A percentile compares a stretch with the other conserved stretches of the same genome.
Conservation (phyloP, 164 flowering plant species). For the Vitis rotundifolia region DNA sequence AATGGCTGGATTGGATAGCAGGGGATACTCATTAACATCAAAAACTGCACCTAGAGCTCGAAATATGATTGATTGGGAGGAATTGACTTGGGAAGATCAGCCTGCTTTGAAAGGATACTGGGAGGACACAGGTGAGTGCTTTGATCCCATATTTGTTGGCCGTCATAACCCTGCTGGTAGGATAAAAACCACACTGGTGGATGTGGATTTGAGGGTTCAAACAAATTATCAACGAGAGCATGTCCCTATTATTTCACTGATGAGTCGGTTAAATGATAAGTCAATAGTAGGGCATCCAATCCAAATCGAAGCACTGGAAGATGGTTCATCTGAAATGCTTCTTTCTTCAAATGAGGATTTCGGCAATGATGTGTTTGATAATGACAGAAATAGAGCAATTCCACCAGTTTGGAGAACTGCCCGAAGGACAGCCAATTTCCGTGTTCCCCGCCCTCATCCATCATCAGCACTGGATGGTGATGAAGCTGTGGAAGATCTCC, state of each 20-base stretch:
- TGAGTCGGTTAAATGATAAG: slow-evolving; percentile 75
- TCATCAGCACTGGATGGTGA: slow-evolving; percentile 45
- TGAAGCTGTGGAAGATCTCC: slow-evolving; percentile 33
- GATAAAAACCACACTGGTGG: slow-evolving; percentile 46
- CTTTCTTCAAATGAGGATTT: slow-evolving; percentile 34
- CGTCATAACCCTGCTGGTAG: slow-evolving; percentile 36
- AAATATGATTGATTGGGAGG: slow-evolving; percentile 41
- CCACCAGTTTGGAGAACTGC: slow-evolving; percentile 88
- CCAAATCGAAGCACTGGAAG: slow-evolving; percentile 59
- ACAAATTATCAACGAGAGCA: slow-evolving; percentile 60
- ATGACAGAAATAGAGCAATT: slow-evolving; percentile 43
- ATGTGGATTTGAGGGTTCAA: slow-evolving; percentile 81
- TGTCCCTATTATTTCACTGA: slow-evolving; percentile 78
- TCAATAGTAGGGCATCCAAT: slow-evolving; percentile 90
- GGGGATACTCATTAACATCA: slow-evolving; percentile 28
- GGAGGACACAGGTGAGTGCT: slow-evolving; percentile 44
- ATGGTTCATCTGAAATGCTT: slow-evolving; percentile 52
- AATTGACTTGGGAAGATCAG: slow-evolving; percentile 43
- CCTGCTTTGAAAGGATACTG: slow-evolving; percentile 44
- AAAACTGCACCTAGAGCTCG: slow-evolving; percentile 30
- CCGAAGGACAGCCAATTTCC: slow-evolving; percentile 75
- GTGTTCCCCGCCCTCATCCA: slow-evolving; percentile 67
- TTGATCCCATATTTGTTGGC: slow-evolving; percentile 39
- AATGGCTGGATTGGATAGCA: slow-evolving; percentile 23
- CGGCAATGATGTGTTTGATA: slow-evolving; percentile 27